These are phyloP conservation scores for Ceratocystis ficicola DNA, from an alignment of 2,329 filamentous ascomycete genomes.

Conservation along the genomic window DNA sequence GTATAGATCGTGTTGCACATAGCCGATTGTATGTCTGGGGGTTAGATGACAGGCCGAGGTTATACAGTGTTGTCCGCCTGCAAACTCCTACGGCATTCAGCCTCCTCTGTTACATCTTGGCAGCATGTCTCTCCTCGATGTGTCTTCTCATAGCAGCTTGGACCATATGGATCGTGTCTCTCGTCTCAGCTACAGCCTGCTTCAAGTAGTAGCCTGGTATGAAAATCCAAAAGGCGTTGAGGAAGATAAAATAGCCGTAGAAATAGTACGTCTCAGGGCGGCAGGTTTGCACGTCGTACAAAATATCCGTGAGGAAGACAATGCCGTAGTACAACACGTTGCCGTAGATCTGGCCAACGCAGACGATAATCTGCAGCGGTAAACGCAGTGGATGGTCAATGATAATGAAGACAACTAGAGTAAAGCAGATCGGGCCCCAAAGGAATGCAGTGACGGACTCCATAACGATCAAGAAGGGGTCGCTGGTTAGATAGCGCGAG, in stretches of 20 bases:
- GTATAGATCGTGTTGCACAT: too few species aligned
- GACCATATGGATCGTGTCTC: constrained; percentile 14
- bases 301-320: constrained; percentile 33
- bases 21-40: too few species aligned
- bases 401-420: constrained; percentile 35
- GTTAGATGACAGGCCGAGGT: too few species aligned
- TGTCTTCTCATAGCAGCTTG: constrained; percentile 14
- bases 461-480: constrained; percentile 45
- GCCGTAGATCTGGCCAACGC: constrained; percentile 41
- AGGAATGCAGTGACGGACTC: constrained; percentile 41
- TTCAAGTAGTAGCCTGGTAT: constrained; percentile 33
- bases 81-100: too few species aligned
- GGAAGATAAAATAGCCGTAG: constrained; percentile 41
- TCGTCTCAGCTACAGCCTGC: constrained; percentile 26
- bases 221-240: constrained; percentile 44
- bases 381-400: constrained; percentile 36
- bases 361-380: constrained; percentile 37
- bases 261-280: constrained; percentile 42
- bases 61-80: too few species aligned
- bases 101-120: neutral
- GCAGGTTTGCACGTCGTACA: constrained; percentile 34
- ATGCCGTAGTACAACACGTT: constrained; percentile 42
- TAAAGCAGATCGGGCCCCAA: constrained; percentile 44
- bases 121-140: neutral
- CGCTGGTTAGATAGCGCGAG: constrained; percentile 42